Evolutionary conservation across 495 filamentous ascomycete genomes (phyloP).

Genomic region (Trichocladium antarcticum): DNA sequence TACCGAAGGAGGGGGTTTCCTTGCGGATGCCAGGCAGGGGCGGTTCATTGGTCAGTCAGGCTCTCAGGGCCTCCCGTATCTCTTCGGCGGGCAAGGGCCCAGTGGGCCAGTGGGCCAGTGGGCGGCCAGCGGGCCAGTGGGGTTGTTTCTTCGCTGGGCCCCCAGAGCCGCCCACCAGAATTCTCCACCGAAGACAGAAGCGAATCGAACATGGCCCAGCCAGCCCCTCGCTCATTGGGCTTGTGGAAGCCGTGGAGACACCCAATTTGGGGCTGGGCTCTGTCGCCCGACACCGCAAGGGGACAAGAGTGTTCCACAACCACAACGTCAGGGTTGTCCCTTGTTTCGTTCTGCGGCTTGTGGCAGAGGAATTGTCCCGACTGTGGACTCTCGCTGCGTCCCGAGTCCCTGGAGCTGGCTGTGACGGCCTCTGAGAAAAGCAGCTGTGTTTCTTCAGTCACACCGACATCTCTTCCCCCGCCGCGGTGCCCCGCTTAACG

Average conservation of each 20-base stretch:
- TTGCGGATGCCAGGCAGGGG: not conserved
- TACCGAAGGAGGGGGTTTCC: not conserved
- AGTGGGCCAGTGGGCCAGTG: no score
- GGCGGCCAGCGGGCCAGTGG: no score
- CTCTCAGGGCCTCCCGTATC: no score
- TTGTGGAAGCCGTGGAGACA: no score
- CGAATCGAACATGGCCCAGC: no score
- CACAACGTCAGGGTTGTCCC: not conserved
- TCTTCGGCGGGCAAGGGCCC: no score
- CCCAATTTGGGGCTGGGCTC: no score
- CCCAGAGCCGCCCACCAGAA: not conserved
- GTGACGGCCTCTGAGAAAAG: not conserved
- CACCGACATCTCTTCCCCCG: constrained; percentile 10
- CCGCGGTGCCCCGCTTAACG: constrained; percentile 1
- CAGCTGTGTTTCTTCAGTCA: constrained; percentile 1
- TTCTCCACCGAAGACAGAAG: not conserved
- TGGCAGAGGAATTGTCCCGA: not conserved
- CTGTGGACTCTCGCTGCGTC: not conserved
- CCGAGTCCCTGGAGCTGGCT: constrained; percentile 3
- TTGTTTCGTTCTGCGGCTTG: not conserved
- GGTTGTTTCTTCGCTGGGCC: not conserved
- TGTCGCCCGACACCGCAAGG: no score
- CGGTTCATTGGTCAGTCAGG: not conserved
- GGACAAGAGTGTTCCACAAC: not conserved
- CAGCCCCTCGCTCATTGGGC: not conserved